These are phyloP conservation scores for Rhizopus delemar DNA, from an alignment of 371 early-diverging fungal genomes.

Conservation along the genomic window DNA sequence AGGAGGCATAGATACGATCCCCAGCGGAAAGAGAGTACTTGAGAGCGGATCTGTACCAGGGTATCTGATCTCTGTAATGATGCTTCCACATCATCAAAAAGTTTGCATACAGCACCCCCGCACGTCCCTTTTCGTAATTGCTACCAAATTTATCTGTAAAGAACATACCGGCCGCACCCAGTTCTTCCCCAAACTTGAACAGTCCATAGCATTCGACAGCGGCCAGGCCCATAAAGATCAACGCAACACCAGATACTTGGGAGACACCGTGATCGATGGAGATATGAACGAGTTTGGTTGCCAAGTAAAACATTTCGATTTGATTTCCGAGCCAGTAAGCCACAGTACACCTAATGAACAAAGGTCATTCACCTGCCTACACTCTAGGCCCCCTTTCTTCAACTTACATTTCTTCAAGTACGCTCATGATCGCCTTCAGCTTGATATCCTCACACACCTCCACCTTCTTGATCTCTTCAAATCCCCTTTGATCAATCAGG, in stretches of 20 bases:
- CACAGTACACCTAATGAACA: conserved; percentile 23
- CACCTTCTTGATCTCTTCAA: conserved; percentile 18
- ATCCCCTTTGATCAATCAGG: conserved; percentile 20
- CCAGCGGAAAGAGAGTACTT: conserved; percentile 32
- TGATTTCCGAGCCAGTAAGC: conserved; percentile 47
- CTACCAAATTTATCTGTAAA: conserved; percentile 33
- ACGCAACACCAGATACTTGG: conserved; percentile 26
- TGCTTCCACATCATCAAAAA: conserved; percentile 40
- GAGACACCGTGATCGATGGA: conserved; percentile 35
- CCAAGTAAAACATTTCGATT: conserved; percentile 38
- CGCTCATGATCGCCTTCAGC: conserved; percentile 28
- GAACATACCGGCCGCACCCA: conserved; percentile 35
- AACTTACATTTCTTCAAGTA: conserved; percentile 45
- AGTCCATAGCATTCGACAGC: conserved; percentile 28
- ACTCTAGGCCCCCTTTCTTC: neutral
- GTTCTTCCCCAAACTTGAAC: conserved; percentile 34
- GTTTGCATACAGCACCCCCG: conserved; percentile 30
- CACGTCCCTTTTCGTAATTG: conserved; percentile 40
- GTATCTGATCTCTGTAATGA: conserved; percentile 29
- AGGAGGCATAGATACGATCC: conserved; percentile 47
- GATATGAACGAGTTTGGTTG: conserved; percentile 31
- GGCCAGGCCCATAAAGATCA: conserved; percentile 33
- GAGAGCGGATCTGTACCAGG: conserved; percentile 16
- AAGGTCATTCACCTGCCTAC: neutral
- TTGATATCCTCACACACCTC: conserved; percentile 26